These are phyloP conservation scores for Talaromyces sp. DNA, from an alignment of 2,329 filamentous ascomycete genomes.

Conservation along the genomic window DNA sequence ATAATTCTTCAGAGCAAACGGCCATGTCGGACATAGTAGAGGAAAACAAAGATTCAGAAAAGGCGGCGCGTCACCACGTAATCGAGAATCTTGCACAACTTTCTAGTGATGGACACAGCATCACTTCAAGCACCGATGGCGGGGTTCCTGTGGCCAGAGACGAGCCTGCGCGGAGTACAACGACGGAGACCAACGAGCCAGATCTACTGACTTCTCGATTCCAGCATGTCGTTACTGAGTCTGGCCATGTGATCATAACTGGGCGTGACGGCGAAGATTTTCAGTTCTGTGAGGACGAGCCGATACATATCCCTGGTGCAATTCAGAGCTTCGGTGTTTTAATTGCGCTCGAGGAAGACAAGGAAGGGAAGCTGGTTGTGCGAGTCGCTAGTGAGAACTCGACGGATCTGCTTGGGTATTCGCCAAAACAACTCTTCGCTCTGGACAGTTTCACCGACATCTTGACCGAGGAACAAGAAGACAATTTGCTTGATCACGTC, in stretches of 20 bases:
- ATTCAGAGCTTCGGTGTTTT: constrained; percentile 78
- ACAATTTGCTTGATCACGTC: constrained; percentile 79
- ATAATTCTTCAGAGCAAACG: background rate
- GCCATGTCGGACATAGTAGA: background rate
- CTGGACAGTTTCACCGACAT: constrained; percentile 78
- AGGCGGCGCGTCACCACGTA: constrained; percentile 1
- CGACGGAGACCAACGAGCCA: constrained; percentile 42
- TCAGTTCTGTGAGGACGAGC: constrained; percentile 84
- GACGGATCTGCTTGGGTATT: constrained; percentile 68
- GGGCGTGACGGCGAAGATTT: constrained; percentile 68
- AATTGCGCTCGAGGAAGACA: constrained; percentile 68
- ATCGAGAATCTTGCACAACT: constrained; percentile 21
- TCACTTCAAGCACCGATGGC: constrained; percentile 19
- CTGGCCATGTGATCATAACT: constrained; percentile 78
- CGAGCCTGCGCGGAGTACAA: constrained; percentile 24
- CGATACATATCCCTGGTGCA: constrained; percentile 81
- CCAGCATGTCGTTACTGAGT: constrained; percentile 70
- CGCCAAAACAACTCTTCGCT: constrained; percentile 70
- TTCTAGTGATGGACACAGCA: constrained; percentile 15
- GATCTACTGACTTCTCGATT: constrained; percentile 68
- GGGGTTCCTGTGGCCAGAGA: constrained; percentile 16
- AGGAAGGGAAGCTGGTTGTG: constrained; percentile 64
- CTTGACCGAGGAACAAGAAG: constrained; percentile 75
- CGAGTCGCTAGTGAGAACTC: constrained; percentile 81
- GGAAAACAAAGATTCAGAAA: constrained; percentile 12